A percentile compares a stretch with the other conserved stretches of the same genome.
phyloP scores from a whole-genome alignment of 495 filamentous ascomycete species.

The Oidiodendron maius region DNA sequence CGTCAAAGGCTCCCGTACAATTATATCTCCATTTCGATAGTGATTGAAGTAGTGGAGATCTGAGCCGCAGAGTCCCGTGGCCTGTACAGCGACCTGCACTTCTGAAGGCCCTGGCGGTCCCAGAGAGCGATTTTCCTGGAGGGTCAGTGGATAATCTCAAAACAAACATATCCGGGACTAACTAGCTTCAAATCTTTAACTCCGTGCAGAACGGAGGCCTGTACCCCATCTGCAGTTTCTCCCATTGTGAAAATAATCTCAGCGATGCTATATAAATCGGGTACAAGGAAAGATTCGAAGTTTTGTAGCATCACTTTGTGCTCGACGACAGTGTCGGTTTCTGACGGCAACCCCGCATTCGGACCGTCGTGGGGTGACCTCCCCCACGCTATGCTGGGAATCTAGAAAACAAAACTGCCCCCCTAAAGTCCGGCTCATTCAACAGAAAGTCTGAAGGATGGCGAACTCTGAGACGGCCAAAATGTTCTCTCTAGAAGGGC shows the following conservation, averaged over 20 bases:
- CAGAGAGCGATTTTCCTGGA: constrained; percentile 24
- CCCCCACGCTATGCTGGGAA: too few species aligned
- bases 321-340: too few species aligned
- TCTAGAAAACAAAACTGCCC: too few species aligned
- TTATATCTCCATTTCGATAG: constrained; percentile 61
- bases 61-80: constrained; percentile 62
- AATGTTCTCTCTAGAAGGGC: constrained; percentile 52
- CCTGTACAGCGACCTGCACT: constrained; percentile 50
- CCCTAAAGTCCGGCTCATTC: too few species aligned
- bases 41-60: constrained; percentile 66
- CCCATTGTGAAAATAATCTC: too few species aligned
- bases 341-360: too few species aligned
- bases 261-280: too few species aligned
- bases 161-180: not conserved
- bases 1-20: constrained; percentile 55
- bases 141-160: not conserved
- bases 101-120: constrained; percentile 41
- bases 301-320: too few species aligned
- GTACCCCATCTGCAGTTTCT: not conserved
- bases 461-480: constrained; percentile 7
- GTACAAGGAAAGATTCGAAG: too few species aligned
- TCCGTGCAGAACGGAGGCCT: constrained; percentile 63
- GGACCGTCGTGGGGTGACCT: too few species aligned
- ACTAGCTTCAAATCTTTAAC: constrained; percentile 58
- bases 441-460: constrained; percentile 6